Conservation (phyloP, 139 green algal species). For the Auxenochlorella pyrenoidosa region DNA sequence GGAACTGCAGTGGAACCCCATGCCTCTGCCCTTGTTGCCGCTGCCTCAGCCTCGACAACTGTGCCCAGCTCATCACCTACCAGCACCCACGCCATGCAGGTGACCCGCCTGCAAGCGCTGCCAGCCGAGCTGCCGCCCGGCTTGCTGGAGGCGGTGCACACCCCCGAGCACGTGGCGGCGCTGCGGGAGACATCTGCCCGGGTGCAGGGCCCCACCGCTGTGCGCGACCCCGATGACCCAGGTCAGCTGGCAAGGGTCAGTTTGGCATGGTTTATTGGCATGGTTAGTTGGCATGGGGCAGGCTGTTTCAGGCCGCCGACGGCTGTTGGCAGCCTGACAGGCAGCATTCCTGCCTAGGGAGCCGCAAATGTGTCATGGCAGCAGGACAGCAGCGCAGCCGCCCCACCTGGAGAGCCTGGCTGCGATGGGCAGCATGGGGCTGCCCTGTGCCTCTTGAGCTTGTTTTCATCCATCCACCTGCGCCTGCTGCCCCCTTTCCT, state of each 20-base stretch:
- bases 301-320: too few species aligned
- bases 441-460: too few species aligned
- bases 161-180: slow-evolving; percentile 50
- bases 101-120: slow-evolving; percentile 12
- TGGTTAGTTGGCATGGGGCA: too few species aligned
- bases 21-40: not conserved
- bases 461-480: not conserved
- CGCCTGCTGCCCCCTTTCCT: not conserved
- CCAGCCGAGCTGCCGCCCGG: slow-evolving; percentile 19
- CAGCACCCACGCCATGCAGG: not conserved
- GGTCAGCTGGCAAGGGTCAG: not conserved
- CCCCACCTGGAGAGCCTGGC: too few species aligned
- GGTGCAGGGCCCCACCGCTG: not conserved
- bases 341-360: not conserved
- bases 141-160: slow-evolving; percentile 64
- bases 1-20: not conserved
- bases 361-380: not conserved
- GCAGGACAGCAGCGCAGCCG: too few species aligned
- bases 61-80: too few species aligned
- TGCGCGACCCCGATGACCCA: slow-evolving; percentile 29
- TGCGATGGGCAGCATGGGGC: too few species aligned
- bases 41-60: not conserved
- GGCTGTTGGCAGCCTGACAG: too few species aligned
- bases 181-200: slow-evolving; percentile 35
- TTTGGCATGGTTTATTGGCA: too few species aligned